Evolutionary conservation across 2,329 filamentous ascomycete genomes (phyloP).

Genomic region (Gnomoniopsis sp.): DNA sequence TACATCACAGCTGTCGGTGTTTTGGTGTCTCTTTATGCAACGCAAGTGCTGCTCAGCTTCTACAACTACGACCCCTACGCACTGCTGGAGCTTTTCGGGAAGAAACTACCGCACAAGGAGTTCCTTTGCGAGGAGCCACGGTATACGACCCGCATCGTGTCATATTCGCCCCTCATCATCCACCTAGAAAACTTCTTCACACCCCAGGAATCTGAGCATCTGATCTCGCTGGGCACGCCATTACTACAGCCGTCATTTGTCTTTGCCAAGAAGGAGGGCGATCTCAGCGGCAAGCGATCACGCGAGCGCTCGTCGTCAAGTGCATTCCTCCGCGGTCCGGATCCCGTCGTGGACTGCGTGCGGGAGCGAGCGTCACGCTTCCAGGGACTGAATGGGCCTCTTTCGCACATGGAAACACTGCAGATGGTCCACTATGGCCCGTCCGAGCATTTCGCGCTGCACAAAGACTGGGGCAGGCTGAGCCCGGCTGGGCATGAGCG

Average conservation of each 20-base stretch:
- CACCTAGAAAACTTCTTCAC: not conserved
- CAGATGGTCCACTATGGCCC: not conserved
- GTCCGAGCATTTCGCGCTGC: not conserved
- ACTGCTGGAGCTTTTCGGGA: no score
- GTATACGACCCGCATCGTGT: not conserved
- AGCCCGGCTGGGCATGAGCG: not conserved
- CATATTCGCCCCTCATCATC: not conserved
- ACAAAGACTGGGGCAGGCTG: not conserved
- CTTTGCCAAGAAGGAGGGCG: not conserved
- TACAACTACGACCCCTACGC: no score
- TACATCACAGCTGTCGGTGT: no score
- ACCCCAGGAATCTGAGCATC: not conserved
- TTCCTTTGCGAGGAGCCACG: not conserved
- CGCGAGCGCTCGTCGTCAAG: not conserved
- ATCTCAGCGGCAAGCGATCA: not conserved
- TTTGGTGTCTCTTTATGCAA: no score
- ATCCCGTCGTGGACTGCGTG: not conserved
- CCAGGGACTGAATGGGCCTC: not conserved
- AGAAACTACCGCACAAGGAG: no score
- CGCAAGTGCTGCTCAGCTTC: no score
- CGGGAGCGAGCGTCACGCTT: not conserved
- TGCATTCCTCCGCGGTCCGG: not conserved
- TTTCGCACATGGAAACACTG: not conserved
- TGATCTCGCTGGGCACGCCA: not conserved
- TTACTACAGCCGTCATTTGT: not conserved